Evolutionary conservation across 306 rosid species (phyloP).

Genomic region (Cucumis melo): DNA sequence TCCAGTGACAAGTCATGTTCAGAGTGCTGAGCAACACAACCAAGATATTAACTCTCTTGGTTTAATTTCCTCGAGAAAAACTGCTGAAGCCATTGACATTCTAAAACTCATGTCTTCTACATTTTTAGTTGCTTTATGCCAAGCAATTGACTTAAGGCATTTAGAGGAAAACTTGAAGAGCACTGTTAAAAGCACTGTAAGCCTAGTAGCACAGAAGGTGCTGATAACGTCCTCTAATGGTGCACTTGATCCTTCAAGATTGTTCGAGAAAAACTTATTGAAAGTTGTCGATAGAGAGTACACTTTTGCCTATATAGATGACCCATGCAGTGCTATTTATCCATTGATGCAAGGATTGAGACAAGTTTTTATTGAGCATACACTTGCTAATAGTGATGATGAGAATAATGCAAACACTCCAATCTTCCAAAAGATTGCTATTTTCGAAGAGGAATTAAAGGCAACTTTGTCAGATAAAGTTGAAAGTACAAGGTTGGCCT

Average conservation of each 20-base stretch:
- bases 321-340: slow-evolving; percentile 57
- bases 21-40: slow-evolving; percentile 84
- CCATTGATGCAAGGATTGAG: slow-evolving; percentile 78
- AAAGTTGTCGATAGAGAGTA: slow-evolving; percentile 59
- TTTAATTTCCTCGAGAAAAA: slow-evolving; percentile 64
- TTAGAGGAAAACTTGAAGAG: slow-evolving; percentile 74
- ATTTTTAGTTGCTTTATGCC: slow-evolving; percentile 58
- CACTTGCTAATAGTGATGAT: slow-evolving; percentile 31
- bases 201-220: slow-evolving; percentile 57
- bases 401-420: slow-evolving; percentile 54
- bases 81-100: slow-evolving; percentile 58
- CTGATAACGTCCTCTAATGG: slow-evolving; percentile 55
- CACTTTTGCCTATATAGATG: slow-evolving; percentile 51
- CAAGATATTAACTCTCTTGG: slow-evolving; percentile 88
- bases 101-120: slow-evolving; percentile 78
- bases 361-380: slow-evolving; percentile 59
- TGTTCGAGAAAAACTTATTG: slow-evolving; percentile 67
- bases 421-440: slow-evolving; percentile 49
- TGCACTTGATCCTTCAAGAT: slow-evolving; percentile 63
- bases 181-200: slow-evolving; percentile 44
- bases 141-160: slow-evolving; percentile 78
- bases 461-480: slow-evolving; percentile 56
- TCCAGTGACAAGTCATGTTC: slow-evolving; percentile 78
- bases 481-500: slow-evolving; percentile 35
- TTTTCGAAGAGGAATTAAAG: slow-evolving; percentile 64